Conservation (phyloP, 306 rosid genomes). For the Cicer bijugum region DNA sequence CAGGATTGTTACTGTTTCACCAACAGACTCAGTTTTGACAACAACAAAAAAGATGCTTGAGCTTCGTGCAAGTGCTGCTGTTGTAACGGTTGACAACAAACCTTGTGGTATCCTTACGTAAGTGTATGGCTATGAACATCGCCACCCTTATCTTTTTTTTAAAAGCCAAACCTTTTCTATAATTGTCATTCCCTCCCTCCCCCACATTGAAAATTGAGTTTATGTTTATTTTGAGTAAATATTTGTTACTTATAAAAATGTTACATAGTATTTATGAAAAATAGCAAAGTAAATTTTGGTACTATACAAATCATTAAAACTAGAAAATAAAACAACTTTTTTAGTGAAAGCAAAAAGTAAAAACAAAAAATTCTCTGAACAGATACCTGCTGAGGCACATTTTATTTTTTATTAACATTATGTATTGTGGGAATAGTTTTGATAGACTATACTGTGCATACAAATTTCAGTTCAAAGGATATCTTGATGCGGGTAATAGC, state of each 20-base stretch:
- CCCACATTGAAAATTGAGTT: not conserved
- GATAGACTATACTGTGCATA: slow-evolving; percentile 25
- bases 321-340: not conserved
- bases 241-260: not conserved
- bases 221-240: not conserved
- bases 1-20: slow-evolving; percentile 77
- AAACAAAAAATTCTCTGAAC: not conserved
- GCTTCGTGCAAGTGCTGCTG: slow-evolving; percentile 67
- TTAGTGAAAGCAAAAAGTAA: not conserved
- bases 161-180: slow-evolving; percentile 15
- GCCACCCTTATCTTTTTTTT: not conserved
- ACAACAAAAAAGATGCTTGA: slow-evolving; percentile 88
- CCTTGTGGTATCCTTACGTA: slow-evolving; percentile 92
- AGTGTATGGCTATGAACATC: slow-evolving; percentile 43
- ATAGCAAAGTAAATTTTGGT: not conserved
- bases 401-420: slow-evolving; percentile 9
- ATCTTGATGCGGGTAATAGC: slow-evolving; percentile 92
- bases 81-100: slow-evolving; percentile 74
- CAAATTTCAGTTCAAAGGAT: slow-evolving; percentile 78
- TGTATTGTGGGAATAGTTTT: slow-evolving; percentile 17
- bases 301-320: not conserved
- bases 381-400: not conserved
- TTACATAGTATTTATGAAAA: not conserved
- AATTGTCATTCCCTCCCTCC: not conserved
- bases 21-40: slow-evolving; percentile 71